Conservation (phyloP, 352 stramenopile genomes). For the Pythium periplocum region DNA sequence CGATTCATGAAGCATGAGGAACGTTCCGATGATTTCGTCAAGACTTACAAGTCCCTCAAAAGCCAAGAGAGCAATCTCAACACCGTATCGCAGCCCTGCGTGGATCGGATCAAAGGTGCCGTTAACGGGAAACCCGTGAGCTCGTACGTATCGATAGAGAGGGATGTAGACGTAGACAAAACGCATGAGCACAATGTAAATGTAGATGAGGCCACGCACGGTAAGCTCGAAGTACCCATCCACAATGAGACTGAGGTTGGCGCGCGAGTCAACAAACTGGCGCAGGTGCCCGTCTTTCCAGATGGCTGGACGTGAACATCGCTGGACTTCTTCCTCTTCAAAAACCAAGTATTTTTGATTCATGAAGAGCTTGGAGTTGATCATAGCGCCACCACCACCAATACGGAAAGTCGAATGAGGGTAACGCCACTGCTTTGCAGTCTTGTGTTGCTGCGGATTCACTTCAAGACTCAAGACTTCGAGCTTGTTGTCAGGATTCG, state of each 20-base stretch:
- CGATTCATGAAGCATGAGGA: background rate
- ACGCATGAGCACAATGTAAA: background rate
- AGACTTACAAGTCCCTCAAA: background rate
- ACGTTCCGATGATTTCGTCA: background rate
- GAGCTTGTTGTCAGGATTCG: background rate
- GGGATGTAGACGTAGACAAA: background rate
- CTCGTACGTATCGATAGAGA: background rate
- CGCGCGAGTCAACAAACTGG: background rate
- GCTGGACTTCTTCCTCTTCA: background rate
- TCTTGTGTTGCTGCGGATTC: background rate
- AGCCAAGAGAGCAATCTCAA: background rate
- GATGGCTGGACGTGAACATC: background rate
- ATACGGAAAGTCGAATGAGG: background rate
- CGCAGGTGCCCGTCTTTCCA: background rate
- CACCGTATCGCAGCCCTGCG: background rate
- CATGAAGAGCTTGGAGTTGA: constrained; percentile 1
- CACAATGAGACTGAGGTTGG: background rate
- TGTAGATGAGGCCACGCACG: background rate
- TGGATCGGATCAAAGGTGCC: background rate
- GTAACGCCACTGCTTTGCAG: background rate
- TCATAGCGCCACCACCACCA: background rate
- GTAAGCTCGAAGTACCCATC: background rate
- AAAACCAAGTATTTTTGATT: background rate
- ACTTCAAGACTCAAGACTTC: background rate
- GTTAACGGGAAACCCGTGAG: background rate